phyloP scores from a whole-genome alignment of 139 green algal genomes.

The Limnomonas spitsbergensis region DNA sequence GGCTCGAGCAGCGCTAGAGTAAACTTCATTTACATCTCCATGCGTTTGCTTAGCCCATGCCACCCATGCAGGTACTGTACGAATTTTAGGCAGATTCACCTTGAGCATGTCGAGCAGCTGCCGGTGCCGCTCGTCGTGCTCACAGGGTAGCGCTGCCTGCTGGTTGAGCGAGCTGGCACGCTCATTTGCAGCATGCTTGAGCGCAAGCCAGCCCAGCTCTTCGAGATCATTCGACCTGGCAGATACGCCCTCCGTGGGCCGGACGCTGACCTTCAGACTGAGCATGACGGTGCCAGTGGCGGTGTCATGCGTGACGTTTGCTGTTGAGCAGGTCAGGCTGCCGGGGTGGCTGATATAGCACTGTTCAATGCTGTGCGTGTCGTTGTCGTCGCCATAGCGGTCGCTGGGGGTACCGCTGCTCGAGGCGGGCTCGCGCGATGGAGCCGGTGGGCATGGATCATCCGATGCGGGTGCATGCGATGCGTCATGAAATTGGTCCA shows the following conservation, averaged over 20 bases:
- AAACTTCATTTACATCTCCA: neutral
- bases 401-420: no score
- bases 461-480: no score
- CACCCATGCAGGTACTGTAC: no score
- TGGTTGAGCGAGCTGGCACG: neutral
- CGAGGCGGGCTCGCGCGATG: no score
- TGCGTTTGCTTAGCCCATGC: neutral
- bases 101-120: neutral
- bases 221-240: neutral
- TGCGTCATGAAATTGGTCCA: no score
- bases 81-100: no score
- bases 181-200: neutral
- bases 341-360: slow-evolving; percentile 1
- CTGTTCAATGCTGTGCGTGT: no score
- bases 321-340: neutral
- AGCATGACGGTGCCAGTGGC: neutral
- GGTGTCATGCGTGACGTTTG: neutral
- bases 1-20: neutral
- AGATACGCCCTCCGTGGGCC: neutral
- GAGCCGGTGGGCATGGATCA: no score
- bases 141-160: neutral
- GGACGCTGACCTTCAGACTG: neutral
- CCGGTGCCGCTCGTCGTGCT: neutral
- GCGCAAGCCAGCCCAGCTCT: neutral
- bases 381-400: no score